A percentile compares a stretch with the other conserved stretches of the same genome.
Evolutionary conservation across 768 basidiomycete genomes (phyloP).

Genomic region (Neoboletus subvelutipes): DNA sequence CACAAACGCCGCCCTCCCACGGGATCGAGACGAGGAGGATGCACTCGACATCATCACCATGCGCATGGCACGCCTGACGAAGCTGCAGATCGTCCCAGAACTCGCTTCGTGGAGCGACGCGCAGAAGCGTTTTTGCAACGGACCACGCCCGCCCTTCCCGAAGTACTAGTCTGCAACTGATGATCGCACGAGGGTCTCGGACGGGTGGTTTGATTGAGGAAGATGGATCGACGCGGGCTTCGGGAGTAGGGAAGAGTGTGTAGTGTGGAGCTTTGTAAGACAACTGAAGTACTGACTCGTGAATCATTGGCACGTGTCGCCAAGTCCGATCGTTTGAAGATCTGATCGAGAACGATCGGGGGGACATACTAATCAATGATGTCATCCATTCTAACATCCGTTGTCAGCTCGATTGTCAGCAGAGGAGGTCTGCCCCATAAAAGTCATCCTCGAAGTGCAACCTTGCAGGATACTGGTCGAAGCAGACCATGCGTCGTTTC

Average conservation of each 20-base stretch:
- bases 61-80: slow-evolving; percentile 3
- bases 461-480: too few relatives aligned
- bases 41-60: slow-evolving; percentile 9
- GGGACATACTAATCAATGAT: neutral
- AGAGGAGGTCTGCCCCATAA: neutral
- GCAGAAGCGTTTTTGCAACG: neutral
- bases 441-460: too few relatives aligned
- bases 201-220: neutral
- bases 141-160: neutral
- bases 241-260: neutral
- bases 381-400: neutral
- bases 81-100: neutral
- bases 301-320: neutral
- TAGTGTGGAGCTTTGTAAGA: neutral
- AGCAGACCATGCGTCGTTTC: slow-evolving; percentile 1
- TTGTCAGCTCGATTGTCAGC: neutral
- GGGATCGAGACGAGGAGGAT: neutral
- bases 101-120: slow-evolving; percentile 7
- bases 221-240: neutral
- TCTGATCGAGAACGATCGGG: neutral
- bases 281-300: too few relatives aligned
- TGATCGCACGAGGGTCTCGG: too few relatives aligned
- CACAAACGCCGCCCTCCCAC: neutral
- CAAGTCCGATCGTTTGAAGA: neutral
- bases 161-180: neutral